Conservation (phyloP, 495 filamentous ascomycete genomes). For the Xylaria curta region DNA sequence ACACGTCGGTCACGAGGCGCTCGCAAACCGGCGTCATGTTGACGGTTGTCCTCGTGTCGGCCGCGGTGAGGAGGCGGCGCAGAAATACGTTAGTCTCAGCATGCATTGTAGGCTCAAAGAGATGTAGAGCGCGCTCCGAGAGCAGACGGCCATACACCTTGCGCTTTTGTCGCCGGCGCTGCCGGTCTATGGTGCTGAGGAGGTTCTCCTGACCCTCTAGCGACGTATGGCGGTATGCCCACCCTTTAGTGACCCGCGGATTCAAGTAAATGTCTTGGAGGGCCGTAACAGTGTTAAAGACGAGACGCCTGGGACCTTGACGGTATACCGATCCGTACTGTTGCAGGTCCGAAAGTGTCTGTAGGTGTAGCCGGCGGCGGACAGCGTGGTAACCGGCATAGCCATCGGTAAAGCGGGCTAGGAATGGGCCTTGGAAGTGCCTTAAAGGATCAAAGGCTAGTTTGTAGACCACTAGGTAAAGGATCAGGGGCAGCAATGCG, state of each 20-base stretch:
- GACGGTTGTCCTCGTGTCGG: not conserved
- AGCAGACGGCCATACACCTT: not conserved
- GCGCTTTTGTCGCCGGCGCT: not conserved
- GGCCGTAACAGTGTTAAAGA: not conserved
- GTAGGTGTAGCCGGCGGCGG: not conserved
- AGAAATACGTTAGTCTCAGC: not conserved
- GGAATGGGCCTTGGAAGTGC: not conserved
- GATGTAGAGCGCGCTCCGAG: not conserved
- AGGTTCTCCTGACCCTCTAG: not conserved
- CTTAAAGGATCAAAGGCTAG: not conserved
- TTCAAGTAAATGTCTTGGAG: not conserved
- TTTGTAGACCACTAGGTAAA: too few relatives aligned
- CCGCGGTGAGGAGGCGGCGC: not conserved
- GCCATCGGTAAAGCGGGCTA: not conserved
- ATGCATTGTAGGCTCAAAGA: not conserved
- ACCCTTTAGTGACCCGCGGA: not conserved
- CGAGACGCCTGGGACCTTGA: not conserved
- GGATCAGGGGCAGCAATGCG: too few relatives aligned
- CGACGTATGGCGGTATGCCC: not conserved
- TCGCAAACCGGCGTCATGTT: not conserved
- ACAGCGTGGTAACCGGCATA: not conserved
- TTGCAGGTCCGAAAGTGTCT: not conserved
- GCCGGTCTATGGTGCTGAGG: not conserved
- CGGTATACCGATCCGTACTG: not conserved
- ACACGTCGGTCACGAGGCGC: not conserved